Conservation (phyloP, 176 grass and related monocot species). For the Zoysia japonica region DNA sequence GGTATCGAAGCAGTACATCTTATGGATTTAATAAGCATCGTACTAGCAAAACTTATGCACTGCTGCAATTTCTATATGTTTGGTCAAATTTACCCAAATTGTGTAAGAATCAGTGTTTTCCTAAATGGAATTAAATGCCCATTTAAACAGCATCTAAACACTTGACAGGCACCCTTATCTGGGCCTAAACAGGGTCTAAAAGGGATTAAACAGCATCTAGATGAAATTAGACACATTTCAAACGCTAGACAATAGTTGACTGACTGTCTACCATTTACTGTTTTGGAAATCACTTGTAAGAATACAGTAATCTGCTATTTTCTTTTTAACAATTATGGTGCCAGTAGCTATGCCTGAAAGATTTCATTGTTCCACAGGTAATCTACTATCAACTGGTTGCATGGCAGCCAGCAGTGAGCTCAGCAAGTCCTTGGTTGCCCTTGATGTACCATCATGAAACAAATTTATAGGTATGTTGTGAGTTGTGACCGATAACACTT, state of each 20-base stretch:
- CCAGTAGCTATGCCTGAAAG: background rate
- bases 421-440: conserved; percentile 11
- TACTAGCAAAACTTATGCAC: background rate
- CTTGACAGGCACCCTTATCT: too few relatives aligned
- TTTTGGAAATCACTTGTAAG: background rate
- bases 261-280: too few relatives aligned
- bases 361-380: conserved; percentile 13
- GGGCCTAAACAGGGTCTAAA: too few relatives aligned
- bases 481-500: conserved; percentile 1
- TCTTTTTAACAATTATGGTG: background rate
- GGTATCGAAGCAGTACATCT: background rate
- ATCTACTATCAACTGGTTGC: conserved; percentile 7
- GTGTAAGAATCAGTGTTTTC: too few relatives aligned
- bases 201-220: too few relatives aligned
- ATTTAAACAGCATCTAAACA: too few relatives aligned
- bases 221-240: too few relatives aligned
- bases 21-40: background rate
- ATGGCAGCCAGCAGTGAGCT: background rate
- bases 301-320: background rate
- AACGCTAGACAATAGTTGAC: too few relatives aligned
- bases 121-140: too few relatives aligned
- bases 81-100: background rate
- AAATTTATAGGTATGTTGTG: too few relatives aligned
- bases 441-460: too few relatives aligned
- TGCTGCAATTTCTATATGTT: conserved; percentile 1